phyloP scores from a whole-genome alignment of 192 early-diverging fungal species.

The Diversispora epigaea region DNA sequence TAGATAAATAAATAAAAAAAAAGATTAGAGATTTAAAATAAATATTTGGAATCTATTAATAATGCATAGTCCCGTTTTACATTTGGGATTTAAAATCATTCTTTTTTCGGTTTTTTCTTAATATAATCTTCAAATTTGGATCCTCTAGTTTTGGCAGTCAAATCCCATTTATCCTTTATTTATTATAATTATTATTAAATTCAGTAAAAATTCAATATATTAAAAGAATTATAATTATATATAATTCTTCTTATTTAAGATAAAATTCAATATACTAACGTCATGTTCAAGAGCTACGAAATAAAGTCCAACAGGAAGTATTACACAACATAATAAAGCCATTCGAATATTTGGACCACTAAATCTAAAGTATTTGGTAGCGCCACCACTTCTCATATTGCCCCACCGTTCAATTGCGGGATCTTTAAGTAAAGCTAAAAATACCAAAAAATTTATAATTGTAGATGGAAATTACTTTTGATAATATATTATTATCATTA shows the following conservation, averaged over 20 bases:
- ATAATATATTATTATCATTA: too few species aligned
- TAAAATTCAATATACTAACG: background rate
- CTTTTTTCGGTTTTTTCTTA: background rate
- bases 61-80: too few species aligned
- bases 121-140: background rate
- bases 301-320: background rate
- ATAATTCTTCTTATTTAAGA: background rate
- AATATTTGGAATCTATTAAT: too few species aligned
- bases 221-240: background rate
- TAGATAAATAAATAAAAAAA: background rate
- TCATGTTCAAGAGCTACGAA: background rate
- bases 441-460: background rate
- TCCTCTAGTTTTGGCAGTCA: background rate
- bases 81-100: background rate
- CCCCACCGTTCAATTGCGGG: conserved; percentile 18
- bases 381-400: background rate
- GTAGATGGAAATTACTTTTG: too few species aligned
- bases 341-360: background rate
- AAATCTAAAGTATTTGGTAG: background rate
- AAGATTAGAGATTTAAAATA: too few species aligned
- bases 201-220: background rate
- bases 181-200: background rate
- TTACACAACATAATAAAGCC: conserved; percentile 1
- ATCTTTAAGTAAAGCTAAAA: background rate
- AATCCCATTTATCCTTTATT: background rate